Base-by-base conservation (phyloP, 2,329 filamentous ascomycete species). In the Teratosphaeria nubilosa region DNA sequence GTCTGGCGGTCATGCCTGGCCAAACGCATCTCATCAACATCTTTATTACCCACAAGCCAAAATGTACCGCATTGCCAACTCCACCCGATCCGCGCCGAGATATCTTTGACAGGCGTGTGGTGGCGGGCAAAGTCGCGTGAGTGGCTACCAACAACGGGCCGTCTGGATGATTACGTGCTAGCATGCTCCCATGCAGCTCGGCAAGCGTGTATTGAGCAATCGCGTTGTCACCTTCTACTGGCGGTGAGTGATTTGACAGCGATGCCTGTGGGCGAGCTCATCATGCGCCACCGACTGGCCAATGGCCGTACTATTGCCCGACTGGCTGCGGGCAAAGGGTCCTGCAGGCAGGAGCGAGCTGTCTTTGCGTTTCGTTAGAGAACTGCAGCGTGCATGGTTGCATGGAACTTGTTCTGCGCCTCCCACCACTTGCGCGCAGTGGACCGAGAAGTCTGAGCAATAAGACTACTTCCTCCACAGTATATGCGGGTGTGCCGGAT, bases 341-440 rank as follows among this genome's bases (percentile, higher is more conserved):
- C 24, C 20, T 51, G 54, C 51, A 14, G 24, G 14, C 22, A 11
- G 48, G 41, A 24, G 24, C 50, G 24, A 22, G 20, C 11, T n/a
- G 16, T 30, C 41, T 20, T 20, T 48, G n/a, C 41, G 41, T 48
- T 48, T 16, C n/a, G 41, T n/a, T 56, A 56, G 32, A 50, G 51
- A 45, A 61, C 57, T 55, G 54, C 59, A 53, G 51, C 51, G 37
- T 61, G 59, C 59, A 61, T 58, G 20, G 50, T 52, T 50, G 34
- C 34, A 60, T 56, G 55, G 30, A 14, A 14, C 34, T 41, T n/a
- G 13, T n/a, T 41, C 34, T 14, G 34, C 34, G 34, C 34, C 7
- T 30, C 34, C 34, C 5, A 41, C 34, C 34, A 41, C 34, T 41
- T 14, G 16, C 34, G 34, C 11, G 34, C 34, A 41, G 34, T 41